Evolutionary conservation across 306 rosid genomes (phyloP), one percentile per base, ranked within the genome.

Genomic region (Casuarina equisetifolia): DNA sequence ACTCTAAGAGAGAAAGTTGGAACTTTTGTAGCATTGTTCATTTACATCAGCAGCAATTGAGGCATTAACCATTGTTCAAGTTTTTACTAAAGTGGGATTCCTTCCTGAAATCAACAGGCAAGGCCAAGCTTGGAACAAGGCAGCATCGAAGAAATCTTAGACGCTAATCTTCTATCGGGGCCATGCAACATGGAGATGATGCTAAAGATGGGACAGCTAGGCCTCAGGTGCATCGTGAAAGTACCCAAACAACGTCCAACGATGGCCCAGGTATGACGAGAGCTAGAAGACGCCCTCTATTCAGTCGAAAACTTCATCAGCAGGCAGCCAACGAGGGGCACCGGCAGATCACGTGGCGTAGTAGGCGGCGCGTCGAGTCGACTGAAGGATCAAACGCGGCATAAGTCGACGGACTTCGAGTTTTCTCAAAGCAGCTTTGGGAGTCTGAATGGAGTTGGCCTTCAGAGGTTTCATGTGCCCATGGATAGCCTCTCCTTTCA

Each of bases 191-290:
- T 78, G 84, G 82, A 90, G 58, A 86, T 87, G 82, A 84, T 91
- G 97, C 80, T 87, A 58, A 86, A 88, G 77, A 87, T 91, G 93
- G 98, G 96, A 17, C 79, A 76, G 81, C 89, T 93, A 81, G 94
- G 86, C 38, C 78, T 91, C 25, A 86, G 79, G 80, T 93, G 98
- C 86, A 88, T 86, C 64, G 90, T 82, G 39, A 75, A 81, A 67
- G 78, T 78, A 66, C 96, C 97, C 40, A 90, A 93, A 59, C 73
- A 85, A 35, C 92, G 96, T 4, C 96, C 97, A 11, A 90, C 94
- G 78, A 91, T 94, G 97, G 75, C 85, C 1, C 86, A 81, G 39
- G 96, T 90, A 74, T 86, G 89, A 81, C 87, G 61, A 78, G 93
- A 91, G 69, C 84, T 94, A 20, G 90, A 86, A 72, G 90, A 80